Conservation (phyloP, 2,329 filamentous ascomycete species). For the Alternaria sp. region DNA sequence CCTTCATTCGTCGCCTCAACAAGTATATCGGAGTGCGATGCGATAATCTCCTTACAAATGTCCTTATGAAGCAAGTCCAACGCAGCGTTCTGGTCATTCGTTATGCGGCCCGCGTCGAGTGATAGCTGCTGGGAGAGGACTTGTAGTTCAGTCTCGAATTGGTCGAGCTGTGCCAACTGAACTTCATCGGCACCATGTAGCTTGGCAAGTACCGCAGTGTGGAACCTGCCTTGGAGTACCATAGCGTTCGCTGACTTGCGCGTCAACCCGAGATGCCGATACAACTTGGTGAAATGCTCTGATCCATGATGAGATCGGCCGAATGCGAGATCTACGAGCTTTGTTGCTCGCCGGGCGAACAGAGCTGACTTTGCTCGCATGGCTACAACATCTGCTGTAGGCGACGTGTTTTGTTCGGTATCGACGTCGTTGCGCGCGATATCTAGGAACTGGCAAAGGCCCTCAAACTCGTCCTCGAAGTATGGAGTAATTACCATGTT, state of each 20-base stretch:
- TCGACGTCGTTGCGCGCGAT: slow-evolving; percentile 29
- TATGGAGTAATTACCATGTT: slow-evolving; percentile 41
- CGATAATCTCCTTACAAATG: slow-evolving; percentile 33
- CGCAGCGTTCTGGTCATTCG: slow-evolving; percentile 39
- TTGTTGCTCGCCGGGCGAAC: slow-evolving; percentile 50
- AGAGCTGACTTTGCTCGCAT: slow-evolving; percentile 43
- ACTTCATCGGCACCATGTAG: slow-evolving; percentile 48
- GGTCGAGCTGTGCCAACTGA: slow-evolving; percentile 51
- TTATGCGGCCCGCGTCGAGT: slow-evolving; percentile 47
- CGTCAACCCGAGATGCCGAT: slow-evolving; percentile 38
- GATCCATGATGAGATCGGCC: slow-evolving; percentile 24
- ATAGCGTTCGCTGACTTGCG: slow-evolving; percentile 33
- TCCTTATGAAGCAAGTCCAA: slow-evolving; percentile 41
- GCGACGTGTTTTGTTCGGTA: slow-evolving; percentile 15
- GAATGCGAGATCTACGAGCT: slow-evolving; percentile 21
- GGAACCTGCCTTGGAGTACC: slow-evolving; percentile 41
- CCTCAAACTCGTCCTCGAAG: slow-evolving; percentile 51
- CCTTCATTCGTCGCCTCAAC: slow-evolving; percentile 9
- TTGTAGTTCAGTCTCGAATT: slow-evolving; percentile 54
- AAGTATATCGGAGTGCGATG: slow-evolving; percentile 33
- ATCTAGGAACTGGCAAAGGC: slow-evolving; percentile 50
- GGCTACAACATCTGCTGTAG: slow-evolving; percentile 24
- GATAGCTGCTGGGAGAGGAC: slow-evolving; percentile 50
- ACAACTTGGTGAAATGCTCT: slow-evolving; percentile 34
- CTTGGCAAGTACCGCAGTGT: slow-evolving; percentile 41